phyloP scores from a whole-genome alignment of 176 grass and related monocot genomes.

The Alopecurus myosuroides region DNA sequence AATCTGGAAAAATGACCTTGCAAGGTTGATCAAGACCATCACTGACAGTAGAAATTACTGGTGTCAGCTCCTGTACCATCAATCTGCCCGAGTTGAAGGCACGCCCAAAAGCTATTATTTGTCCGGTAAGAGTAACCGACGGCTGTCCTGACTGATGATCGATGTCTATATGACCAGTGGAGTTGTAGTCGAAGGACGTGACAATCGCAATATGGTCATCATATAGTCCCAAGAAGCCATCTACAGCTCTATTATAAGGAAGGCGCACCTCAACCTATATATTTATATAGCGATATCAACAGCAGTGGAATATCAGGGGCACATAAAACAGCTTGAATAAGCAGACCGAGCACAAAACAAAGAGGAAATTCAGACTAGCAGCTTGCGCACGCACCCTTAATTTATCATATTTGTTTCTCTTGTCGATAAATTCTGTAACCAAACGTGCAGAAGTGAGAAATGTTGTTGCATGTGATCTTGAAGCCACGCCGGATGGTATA shows the following conservation, averaged over 20 bases:
- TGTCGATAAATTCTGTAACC: not conserved
- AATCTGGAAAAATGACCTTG: not conserved
- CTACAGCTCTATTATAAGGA: not conserved
- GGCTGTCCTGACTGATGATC: not conserved
- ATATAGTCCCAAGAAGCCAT: conserved; percentile 24
- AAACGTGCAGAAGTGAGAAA: conserved; percentile 26
- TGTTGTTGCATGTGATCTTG: not conserved
- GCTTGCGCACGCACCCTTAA: not conserved
- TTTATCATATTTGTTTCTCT: conserved; percentile 21
- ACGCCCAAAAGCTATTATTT: not conserved
- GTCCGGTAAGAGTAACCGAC: not conserved
- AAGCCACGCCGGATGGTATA: not conserved
- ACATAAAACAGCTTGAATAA: not conserved
- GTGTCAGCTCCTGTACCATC: not conserved
- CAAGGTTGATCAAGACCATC: not conserved
- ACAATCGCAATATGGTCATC: not conserved
- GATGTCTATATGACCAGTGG: not conserved
- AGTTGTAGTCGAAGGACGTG: not conserved
- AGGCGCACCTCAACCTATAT: not conserved
- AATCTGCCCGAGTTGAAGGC: not conserved
- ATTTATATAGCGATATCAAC: not conserved
- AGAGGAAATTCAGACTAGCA: not conserved
- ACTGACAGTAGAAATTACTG: not conserved
- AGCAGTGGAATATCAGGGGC: not conserved
- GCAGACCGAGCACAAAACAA: not conserved